Evolutionary conservation across 2,329 filamentous ascomycete species (phyloP).

Genomic region (Trichoderma gracile): DNA sequence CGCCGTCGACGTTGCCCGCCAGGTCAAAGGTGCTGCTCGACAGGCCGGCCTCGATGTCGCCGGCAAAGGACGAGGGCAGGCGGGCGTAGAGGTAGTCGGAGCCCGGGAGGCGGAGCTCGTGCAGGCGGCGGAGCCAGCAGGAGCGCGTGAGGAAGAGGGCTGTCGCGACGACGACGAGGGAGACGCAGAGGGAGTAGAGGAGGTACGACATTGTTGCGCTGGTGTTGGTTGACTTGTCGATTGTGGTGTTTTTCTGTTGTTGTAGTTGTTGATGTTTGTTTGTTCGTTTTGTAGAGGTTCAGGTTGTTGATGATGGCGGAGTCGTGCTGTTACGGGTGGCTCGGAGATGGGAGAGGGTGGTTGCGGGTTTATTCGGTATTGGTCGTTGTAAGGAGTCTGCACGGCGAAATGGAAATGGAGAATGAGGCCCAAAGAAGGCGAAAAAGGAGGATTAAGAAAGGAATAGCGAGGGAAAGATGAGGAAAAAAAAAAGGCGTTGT

Average conservation of each 20-base stretch:
- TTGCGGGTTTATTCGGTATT: background rate
- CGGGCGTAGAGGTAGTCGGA: conserved; percentile 71
- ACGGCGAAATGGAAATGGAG: background rate
- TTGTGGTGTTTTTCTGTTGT: background rate
- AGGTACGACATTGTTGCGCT: conserved; percentile 77
- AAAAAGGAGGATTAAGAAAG: background rate
- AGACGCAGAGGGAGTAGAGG: conserved; percentile 74
- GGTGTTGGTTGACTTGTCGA: too few species aligned
- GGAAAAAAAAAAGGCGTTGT: background rate
- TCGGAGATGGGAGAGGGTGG: background rate
- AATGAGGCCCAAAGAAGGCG: too few species aligned
- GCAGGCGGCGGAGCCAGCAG: conserved; percentile 72
- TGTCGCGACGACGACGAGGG: conserved; percentile 70
- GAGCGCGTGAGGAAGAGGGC: conserved; percentile 78
- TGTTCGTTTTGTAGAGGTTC: too few species aligned
- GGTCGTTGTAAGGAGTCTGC: background rate
- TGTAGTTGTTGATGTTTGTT: too few species aligned
- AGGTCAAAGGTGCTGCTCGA: conserved; percentile 83
- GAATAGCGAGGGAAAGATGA: background rate
- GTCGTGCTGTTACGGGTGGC: background rate
- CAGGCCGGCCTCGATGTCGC: conserved; percentile 85
- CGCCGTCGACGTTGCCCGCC: conserved; percentile 72
- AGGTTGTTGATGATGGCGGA: too few species aligned
- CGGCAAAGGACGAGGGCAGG: conserved; percentile 74
- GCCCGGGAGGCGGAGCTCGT: conserved; percentile 56